phyloP scores from a whole-genome alignment of 352 stramenopile species.

The Phytophthora pistaciae region DNA sequence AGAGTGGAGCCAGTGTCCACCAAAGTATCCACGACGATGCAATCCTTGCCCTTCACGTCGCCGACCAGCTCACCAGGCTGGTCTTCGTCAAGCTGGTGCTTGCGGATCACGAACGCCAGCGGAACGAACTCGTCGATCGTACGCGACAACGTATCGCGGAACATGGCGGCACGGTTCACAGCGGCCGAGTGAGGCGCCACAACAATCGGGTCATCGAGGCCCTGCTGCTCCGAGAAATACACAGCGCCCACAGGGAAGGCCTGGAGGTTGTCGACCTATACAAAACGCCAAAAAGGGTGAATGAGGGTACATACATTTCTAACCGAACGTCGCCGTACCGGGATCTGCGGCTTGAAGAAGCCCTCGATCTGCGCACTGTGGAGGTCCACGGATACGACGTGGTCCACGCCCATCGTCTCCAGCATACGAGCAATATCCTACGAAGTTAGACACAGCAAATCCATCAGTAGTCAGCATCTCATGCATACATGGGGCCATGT shows the following conservation, averaged over 20 bases:
- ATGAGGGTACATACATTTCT: no score
- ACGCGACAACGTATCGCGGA: slow-evolving; percentile 84
- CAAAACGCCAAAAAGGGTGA: not conserved
- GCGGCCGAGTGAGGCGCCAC: slow-evolving; percentile 85
- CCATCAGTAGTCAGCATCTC: not conserved
- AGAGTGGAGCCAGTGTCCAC: slow-evolving; percentile 89
- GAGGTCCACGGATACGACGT: slow-evolving; percentile 90
- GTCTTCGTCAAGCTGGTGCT: slow-evolving; percentile 81
- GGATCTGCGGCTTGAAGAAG: slow-evolving; percentile 89
- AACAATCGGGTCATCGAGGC: slow-evolving; percentile 73
- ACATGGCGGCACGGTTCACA: slow-evolving; percentile 79
- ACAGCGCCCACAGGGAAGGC: slow-evolving; percentile 87
- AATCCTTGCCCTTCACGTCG: slow-evolving; percentile 84
- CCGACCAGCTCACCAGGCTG: slow-evolving; percentile 80
- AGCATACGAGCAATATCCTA: slow-evolving; percentile 90
- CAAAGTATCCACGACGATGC: slow-evolving; percentile 89
- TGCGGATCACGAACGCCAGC: slow-evolving; percentile 85
- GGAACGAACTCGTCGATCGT: slow-evolving; percentile 83
- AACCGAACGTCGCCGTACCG: slow-evolving; percentile 35
- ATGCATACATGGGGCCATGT: no score
- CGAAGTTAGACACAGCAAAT: not conserved
- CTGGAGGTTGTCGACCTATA: slow-evolving; percentile 84
- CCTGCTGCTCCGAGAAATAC: slow-evolving; percentile 90
- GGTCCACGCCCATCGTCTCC: slow-evolving; percentile 91
- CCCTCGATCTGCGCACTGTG: slow-evolving; percentile 90